Evolutionary conservation across 192 early-diverging fungal species (phyloP).

Genomic region (Backusella westeae): DNA sequence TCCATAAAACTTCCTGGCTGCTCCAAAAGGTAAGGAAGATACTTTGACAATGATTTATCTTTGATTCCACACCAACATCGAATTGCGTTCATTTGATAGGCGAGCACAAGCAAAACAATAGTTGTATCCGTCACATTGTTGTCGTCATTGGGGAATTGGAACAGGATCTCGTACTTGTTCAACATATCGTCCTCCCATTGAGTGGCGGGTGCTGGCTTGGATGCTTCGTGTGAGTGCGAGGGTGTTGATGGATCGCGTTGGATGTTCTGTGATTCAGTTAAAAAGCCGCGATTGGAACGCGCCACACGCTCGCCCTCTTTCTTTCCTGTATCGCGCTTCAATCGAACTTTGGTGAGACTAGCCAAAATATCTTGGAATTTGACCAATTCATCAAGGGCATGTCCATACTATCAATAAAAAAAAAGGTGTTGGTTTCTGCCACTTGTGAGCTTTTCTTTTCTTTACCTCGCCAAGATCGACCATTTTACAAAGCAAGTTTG

Average conservation of each 20-base stretch:
- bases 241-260: background rate
- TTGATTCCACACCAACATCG: slow-evolving; percentile 44
- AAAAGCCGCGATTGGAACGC: background rate
- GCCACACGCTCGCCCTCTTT: background rate
- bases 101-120: slow-evolving; percentile 28
- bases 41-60: slow-evolving; percentile 39
- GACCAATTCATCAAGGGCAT: slow-evolving; percentile 43
- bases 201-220: background rate
- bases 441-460: background rate
- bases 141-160: slow-evolving; percentile 26
- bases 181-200: slow-evolving; percentile 23
- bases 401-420: slow-evolving; percentile 37
- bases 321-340: background rate
- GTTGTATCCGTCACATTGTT: slow-evolving; percentile 14
- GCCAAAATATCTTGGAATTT: slow-evolving; percentile 38
- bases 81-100: slow-evolving; percentile 41
- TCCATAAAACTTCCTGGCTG: slow-evolving; percentile 37
- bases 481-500: slow-evolving; percentile 49
- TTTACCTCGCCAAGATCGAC: slow-evolving; percentile 51
- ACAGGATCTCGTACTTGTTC: slow-evolving; percentile 14
- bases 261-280: background rate
- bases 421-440: background rate
- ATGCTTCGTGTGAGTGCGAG: background rate
- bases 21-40: slow-evolving; percentile 38
- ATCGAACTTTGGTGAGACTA: slow-evolving; percentile 19